Conservation (phyloP, 768 basidiomycete genomes). For the Boletus vermiculosoides region DNA sequence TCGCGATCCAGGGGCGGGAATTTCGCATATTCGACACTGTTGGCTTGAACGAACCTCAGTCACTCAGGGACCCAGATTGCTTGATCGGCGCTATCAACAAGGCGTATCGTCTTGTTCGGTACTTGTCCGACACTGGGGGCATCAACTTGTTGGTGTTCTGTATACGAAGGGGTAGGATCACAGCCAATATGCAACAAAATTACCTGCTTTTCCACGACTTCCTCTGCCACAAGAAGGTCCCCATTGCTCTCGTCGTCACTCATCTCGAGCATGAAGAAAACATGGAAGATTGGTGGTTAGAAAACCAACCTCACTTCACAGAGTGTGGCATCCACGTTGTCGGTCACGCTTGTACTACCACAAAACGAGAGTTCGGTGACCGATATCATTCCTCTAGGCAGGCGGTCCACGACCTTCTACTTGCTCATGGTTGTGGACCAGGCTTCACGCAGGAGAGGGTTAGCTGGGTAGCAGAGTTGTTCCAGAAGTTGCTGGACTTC, state of each 20-base stretch:
- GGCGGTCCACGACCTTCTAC: slow-evolving; percentile 23
- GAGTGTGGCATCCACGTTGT: slow-evolving; percentile 21
- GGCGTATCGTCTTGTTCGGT: slow-evolving; percentile 35
- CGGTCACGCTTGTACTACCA: slow-evolving; percentile 36
- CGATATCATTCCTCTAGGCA: slow-evolving; percentile 25
- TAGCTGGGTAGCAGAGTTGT: slow-evolving; percentile 25
- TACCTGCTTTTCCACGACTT: slow-evolving; percentile 35
- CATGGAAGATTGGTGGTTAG: slow-evolving; percentile 38
- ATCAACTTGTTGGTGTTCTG: slow-evolving; percentile 42
- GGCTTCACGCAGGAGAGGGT: slow-evolving; percentile 24
- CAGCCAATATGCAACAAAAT: slow-evolving; percentile 25
- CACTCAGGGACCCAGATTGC: slow-evolving; percentile 23
- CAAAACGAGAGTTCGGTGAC: slow-evolving; percentile 29
- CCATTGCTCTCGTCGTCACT: slow-evolving; percentile 33
- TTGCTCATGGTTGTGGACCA: slow-evolving; percentile 15
- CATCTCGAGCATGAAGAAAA: slow-evolving; percentile 35
- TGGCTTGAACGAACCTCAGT: slow-evolving; percentile 32
- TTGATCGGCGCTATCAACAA: slow-evolving; percentile 32
- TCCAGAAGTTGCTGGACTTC: slow-evolving; percentile 24
- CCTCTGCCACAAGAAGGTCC: slow-evolving; percentile 34
- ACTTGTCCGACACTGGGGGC: slow-evolving; percentile 33
- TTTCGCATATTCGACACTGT: slow-evolving; percentile 37
- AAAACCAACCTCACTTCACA: slow-evolving; percentile 25
- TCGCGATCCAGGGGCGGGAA: slow-evolving; percentile 14
- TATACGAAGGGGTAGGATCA: slow-evolving; percentile 36